These are phyloP conservation scores for Phialophora expanda DNA, from an alignment of 2,329 filamentous ascomycete species.

Conservation along the genomic window DNA sequence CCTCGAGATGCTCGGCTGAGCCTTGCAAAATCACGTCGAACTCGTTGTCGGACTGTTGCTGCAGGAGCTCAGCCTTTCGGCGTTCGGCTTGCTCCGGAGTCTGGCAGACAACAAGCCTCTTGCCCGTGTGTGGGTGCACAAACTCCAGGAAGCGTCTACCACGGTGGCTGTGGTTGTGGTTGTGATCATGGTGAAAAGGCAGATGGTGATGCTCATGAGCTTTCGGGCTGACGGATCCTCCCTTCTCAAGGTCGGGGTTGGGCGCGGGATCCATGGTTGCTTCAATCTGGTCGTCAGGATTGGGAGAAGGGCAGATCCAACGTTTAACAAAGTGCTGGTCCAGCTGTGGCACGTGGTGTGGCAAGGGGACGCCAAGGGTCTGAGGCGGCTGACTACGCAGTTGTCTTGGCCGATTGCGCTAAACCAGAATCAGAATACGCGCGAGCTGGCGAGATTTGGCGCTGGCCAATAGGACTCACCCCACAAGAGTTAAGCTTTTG, in stretches of 20 bases:
- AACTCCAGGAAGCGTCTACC: slow-evolving; percentile 59
- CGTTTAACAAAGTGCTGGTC: neutral
- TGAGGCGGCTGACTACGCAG: slow-evolving; percentile 2
- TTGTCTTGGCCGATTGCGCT: neutral
- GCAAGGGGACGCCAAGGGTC: neutral
- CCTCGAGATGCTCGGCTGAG: slow-evolving; percentile 39
- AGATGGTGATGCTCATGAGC: slow-evolving; percentile 34
- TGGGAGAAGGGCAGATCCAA: neutral
- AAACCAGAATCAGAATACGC: slow-evolving; percentile 1
- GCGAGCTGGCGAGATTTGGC: neutral
- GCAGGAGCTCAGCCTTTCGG: slow-evolving; percentile 22
- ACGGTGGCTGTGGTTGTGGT: slow-evolving; percentile 36
- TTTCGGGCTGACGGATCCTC: slow-evolving; percentile 7
- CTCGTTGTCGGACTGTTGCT: slow-evolving; percentile 17
- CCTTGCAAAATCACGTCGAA: slow-evolving; percentile 35
- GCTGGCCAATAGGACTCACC: neutral
- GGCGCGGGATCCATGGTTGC: slow-evolving; percentile 15
- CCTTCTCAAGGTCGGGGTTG: slow-evolving; percentile 16
- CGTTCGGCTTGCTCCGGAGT: slow-evolving; percentile 52
- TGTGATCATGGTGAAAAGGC: slow-evolving; percentile 7
- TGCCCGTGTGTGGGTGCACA: slow-evolving; percentile 58
- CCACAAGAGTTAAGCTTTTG: neutral
- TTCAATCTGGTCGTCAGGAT: neutral
- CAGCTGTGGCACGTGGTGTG: neutral
- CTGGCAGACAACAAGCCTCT: slow-evolving; percentile 61